Evolutionary conservation across 1,139 yeast species (phyloP), one percentile per base, ranked within the genome.

Genomic region (Candida tetrigidarum): DNA sequence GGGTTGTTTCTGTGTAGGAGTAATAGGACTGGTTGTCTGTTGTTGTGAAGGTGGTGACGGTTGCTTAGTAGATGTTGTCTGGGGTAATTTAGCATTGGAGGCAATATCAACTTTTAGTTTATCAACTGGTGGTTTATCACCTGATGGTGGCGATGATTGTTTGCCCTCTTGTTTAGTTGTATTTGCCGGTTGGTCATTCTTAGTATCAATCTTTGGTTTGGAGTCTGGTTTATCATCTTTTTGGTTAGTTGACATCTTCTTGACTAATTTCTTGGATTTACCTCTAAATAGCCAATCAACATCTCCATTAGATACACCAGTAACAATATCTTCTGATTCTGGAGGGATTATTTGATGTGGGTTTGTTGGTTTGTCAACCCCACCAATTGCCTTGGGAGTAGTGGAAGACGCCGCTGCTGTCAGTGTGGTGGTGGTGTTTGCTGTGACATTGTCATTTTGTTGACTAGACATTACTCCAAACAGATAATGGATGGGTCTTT

Each of bases 211-310:
- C 11, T 32, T 32, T 11, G 16, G 36, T 18, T 11, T 19, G 8
- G 18, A 10, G 14, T 32, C 36, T 19, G 16, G 10, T 19, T 32
- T 32, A 10, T 32, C 36, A 18, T 27, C 33, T 26, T 39, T 25
- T 37, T 29, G 52, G 47, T 46, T 48, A 43, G 61, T 58, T 10
- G 45, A 29, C 64, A 62, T 57, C 52, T 71, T 75, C 55, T 77
- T 80, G 40, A 76, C 69, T 55, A 79, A 60, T 51, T 79, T 80
- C 66, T 83, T 80, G 20, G 81, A 78, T 56, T 79, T 81, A 20
- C 85, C 88, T 50, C 90, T 66, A 55, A 84, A 83, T 20, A 84
- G 64, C 92, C 92, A 85, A 55, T 84, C 91, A 10, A 85, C 89
- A 57, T 85, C 91, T 33, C 85, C 85, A 57, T 84, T 83, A 41